phyloP scores from a whole-genome alignment of 2,329 filamentous ascomycete species.

The Coniochaeta prunicola region DNA sequence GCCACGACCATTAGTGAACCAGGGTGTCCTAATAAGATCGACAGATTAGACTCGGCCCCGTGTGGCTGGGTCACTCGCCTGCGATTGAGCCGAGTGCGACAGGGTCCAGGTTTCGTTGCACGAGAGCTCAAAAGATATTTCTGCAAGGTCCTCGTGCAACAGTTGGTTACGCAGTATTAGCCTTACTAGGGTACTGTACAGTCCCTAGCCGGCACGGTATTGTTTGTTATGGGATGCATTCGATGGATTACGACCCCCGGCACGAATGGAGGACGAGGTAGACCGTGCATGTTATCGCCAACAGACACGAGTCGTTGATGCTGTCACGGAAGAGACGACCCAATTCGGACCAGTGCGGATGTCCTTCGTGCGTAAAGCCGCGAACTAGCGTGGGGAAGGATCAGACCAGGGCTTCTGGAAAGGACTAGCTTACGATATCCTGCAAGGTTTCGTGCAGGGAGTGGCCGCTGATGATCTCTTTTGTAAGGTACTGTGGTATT shows the following conservation, averaged over 20 bases:
- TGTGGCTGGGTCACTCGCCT: slow-evolving; percentile 11
- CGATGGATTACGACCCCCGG: too few species aligned
- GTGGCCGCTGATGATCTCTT: neutral
- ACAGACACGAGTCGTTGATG: neutral
- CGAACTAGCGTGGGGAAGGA: neutral
- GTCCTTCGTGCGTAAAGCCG: neutral
- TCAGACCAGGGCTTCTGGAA: slow-evolving; percentile 2
- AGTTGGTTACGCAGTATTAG: too few species aligned
- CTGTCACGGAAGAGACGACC: neutral
- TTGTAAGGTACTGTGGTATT: too few species aligned
- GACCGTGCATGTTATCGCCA: neutral
- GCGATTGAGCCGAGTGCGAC: too few species aligned
- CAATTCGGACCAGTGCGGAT: neutral
- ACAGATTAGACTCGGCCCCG: slow-evolving; percentile 12
- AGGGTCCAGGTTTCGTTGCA: too few species aligned
- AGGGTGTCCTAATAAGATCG: slow-evolving; percentile 17
- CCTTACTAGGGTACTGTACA: too few species aligned
- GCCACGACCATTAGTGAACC: slow-evolving; percentile 8
- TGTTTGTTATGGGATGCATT: too few species aligned
- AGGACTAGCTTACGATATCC: neutral
- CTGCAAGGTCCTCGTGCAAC: too few species aligned
- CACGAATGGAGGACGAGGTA: too few species aligned
- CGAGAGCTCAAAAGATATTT: too few species aligned
- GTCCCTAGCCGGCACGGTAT: too few species aligned
- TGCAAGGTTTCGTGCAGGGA: slow-evolving; percentile 5